Percentiles rank a stretch among this genome's conserved stretches.
Conservation (phyloP, 73 alveolate species). For the Paramecium primaurelia region DNA sequence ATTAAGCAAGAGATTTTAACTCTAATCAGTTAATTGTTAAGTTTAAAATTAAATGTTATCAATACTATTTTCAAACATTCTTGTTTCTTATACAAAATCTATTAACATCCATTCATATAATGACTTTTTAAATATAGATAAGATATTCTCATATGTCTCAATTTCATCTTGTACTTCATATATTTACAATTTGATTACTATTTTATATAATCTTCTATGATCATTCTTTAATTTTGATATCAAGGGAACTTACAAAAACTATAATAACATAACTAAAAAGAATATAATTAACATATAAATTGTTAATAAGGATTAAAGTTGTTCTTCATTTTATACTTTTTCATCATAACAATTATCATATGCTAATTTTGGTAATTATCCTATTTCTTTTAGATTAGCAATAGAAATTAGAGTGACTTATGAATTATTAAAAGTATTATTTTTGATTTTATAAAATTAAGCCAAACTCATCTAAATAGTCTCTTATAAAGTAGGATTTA, state of each 20-base stretch:
- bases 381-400: neutral
- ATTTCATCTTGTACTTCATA: neutral
- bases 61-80: neutral
- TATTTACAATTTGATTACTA: neutral
- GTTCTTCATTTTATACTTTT: neutral
- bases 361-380: neutral
- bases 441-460: neutral
- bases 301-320: neutral
- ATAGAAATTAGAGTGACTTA: neutral
- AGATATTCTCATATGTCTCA: neutral
- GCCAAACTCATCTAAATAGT: neutral
- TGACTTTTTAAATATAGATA: neutral
- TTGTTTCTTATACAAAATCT: conserved; percentile 9
- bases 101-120: conserved; percentile 14
- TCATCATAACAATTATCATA: neutral
- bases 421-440: neutral
- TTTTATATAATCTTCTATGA: neutral
- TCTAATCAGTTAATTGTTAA: neutral
- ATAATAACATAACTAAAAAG: neutral
- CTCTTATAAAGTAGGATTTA: neutral
- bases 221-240: neutral
- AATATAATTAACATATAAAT: neutral
- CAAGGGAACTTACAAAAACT: neutral
- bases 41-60: neutral
- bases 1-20: neutral